These are phyloP conservation scores for Lasiodiplodia sp. DNA, from an alignment of 2,329 filamentous ascomycete species.

Conservation along the genomic window DNA sequence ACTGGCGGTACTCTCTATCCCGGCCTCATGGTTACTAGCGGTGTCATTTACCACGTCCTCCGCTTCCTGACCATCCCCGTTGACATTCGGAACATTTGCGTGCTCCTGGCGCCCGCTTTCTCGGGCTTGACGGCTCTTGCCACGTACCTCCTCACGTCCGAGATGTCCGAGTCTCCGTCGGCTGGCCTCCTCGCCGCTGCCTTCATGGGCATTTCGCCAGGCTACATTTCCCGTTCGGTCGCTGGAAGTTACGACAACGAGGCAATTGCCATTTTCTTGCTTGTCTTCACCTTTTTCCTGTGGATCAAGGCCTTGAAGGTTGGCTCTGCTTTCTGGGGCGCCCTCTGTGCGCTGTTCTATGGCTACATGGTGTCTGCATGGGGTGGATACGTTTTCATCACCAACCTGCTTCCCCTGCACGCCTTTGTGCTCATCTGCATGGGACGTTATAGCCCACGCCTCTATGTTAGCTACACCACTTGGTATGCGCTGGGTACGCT, in stretches of 20 bases:
- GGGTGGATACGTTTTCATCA: constrained; percentile 99
- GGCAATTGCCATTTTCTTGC: constrained; percentile 97
- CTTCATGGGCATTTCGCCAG: constrained; percentile 97
- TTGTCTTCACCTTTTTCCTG: constrained; percentile 97
- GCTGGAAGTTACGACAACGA: constrained; percentile 99
- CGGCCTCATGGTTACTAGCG: constrained; percentile 98
- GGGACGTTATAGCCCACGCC: constrained; percentile 90
- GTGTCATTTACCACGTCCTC: constrained; percentile 92
- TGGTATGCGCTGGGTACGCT: constrained; percentile 97
- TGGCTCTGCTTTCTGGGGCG: constrained; percentile 96
- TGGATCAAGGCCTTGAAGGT: constrained; percentile 99
- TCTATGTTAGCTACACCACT: constrained; percentile 96
- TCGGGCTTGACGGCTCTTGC: constrained; percentile 93
- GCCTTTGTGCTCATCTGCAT: constrained; percentile 94
- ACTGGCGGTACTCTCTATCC: constrained; percentile 99
- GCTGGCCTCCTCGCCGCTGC: constrained; percentile 91
- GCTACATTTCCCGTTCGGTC: constrained; percentile 97
- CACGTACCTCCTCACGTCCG: constrained; percentile 92
- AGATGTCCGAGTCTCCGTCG: constrained; percentile 95
- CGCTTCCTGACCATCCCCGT: constrained; percentile 88
- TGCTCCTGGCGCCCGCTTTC: constrained; percentile 91
- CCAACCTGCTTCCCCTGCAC: constrained; percentile 93
- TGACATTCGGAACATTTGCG: constrained; percentile 98
- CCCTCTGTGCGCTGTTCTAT: constrained; percentile 92
- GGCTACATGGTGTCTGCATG: constrained; percentile 99